Evolutionary conservation across 768 basidiomycete species (phyloP), one percentile per base, ranked within the genome.

Genomic region (Russula abietina): DNA sequence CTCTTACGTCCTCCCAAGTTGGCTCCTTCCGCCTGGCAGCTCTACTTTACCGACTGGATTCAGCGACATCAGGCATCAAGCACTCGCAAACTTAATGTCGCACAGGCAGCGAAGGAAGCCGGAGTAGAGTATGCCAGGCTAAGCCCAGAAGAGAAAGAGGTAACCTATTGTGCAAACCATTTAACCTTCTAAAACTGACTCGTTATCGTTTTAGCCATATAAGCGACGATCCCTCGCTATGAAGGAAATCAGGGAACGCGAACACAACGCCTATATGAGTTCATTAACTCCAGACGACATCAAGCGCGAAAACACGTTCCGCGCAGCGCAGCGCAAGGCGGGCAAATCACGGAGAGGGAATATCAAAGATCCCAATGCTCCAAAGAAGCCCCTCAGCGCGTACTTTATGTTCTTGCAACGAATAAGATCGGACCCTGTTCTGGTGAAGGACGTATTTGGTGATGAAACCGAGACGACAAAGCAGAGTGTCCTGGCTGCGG

Each of bases 31-130:
- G 91, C 93, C 59, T 97, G 94, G 94, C 94, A 97, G 74, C 81
- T 97, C 49, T 97, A 93, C 75, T 96, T 97, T 73, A 93, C 93
- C 26, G 92, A 96, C 72, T 94, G 91, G 85, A 93, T 97, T 66
- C 89, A 92, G 73, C 82, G 83, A 70, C 88, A 91, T 72, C 89
- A 91, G 74, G 85, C 86, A 62, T 81, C 83, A 26, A 88, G 85
- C 62, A 84, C 82, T 46, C 81, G 91, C 69, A 96, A 96, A 76
- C 82, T 96, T 39, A 96, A 97, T 73, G 92, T 97, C 61, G 94
- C 94, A 17, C 91, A 95, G 72, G 91, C 92, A 43, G 93, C 94
- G 65, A 95, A 95, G 74, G 93, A 95, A 73, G 93, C 94, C 39
- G 93, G 92, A 33, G 84, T 87, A 71, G 91, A 92, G 72, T 97